Evolutionary conservation across 1,284 basidiomycete species (phyloP).

Genomic region (Stereum hirsutum): DNA sequence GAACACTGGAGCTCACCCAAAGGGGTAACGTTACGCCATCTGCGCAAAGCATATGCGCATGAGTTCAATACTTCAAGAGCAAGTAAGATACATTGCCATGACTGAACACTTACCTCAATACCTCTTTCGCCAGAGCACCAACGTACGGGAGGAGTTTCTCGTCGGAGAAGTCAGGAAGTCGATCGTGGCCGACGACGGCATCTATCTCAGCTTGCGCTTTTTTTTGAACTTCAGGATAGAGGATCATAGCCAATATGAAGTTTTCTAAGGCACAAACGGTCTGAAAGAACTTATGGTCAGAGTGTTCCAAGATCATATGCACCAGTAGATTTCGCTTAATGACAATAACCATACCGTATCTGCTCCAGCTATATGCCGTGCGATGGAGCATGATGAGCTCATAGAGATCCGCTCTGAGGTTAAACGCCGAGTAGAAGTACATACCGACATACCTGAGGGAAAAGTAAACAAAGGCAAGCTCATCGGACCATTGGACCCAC

Average conservation of each 20-base stretch:
- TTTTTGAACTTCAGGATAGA: slow-evolving; percentile 15
- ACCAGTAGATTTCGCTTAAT: too few species aligned
- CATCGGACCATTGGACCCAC: too few species aligned
- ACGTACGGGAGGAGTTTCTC: slow-evolving; percentile 12
- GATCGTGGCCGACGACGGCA: slow-evolving; percentile 11
- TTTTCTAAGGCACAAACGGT: slow-evolving; percentile 12
- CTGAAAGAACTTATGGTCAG: slow-evolving; percentile 3
- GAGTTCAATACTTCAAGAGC: background rate
- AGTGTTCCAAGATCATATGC: background rate
- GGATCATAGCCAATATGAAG: slow-evolving; percentile 16
- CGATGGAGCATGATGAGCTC: too few species aligned
- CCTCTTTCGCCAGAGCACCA: slow-evolving; percentile 15
- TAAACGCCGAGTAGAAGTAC: background rate
- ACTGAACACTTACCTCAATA: slow-evolving; percentile 5
- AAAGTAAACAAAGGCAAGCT: too few species aligned
- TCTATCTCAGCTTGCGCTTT: slow-evolving; percentile 19
- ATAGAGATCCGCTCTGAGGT: background rate
- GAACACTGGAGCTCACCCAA: too few species aligned
- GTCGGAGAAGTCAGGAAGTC: slow-evolving; percentile 14
- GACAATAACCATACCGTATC: background rate
- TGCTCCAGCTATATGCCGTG: slow-evolving; percentile 1
- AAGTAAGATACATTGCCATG: background rate
- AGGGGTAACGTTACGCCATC: too few species aligned
- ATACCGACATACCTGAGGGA: slow-evolving; percentile 8
- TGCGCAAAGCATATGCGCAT: slow-evolving; percentile 19